Percentiles rank a stretch among this genome's conserved stretches.
Conservation (phyloP, 352 stramenopile genomes). For the Phytophthora pisi region DNA sequence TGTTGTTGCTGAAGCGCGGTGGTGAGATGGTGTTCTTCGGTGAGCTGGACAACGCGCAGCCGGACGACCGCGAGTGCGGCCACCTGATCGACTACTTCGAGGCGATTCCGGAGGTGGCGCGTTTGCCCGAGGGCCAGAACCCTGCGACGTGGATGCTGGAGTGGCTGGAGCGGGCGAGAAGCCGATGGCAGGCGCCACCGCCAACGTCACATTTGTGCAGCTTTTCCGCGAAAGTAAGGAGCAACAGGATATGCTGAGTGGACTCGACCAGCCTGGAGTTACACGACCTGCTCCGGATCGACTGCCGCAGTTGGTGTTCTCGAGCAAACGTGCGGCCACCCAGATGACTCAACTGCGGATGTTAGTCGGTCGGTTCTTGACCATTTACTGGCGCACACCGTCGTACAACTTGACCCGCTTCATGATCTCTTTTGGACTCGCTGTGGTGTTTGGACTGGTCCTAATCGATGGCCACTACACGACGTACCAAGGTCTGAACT, state of each 20-base stretch:
- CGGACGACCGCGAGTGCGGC: constrained; percentile 15
- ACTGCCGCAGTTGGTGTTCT: constrained; percentile 17
- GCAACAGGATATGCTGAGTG: neutral
- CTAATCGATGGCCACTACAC: constrained; percentile 44
- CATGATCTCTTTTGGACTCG: constrained; percentile 58
- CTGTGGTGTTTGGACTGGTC: constrained; percentile 69
- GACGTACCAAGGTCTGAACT: constrained; percentile 40
- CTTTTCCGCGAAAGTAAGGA: constrained; percentile 25
- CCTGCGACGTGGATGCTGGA: constrained; percentile 81
- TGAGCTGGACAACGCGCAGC: constrained; percentile 31
- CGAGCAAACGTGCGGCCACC: constrained; percentile 23
- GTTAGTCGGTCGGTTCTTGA: constrained; percentile 22
- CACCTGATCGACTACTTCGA: constrained; percentile 51
- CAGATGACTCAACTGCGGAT: constrained; percentile 20
- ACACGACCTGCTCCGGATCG: constrained; percentile 6
- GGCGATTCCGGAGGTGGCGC: constrained; percentile 29
- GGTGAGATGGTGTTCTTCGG: constrained; percentile 67
- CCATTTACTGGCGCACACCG: constrained; percentile 55
- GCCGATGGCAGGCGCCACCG: neutral
- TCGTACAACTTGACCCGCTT: constrained; percentile 78
- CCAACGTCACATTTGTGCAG: constrained; percentile 23
- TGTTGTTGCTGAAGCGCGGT: constrained; percentile 77
- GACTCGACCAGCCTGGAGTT: constrained; percentile 13
- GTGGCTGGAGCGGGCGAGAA: constrained; percentile 17
- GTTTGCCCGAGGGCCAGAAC: constrained; percentile 32